Base-by-base conservation (phyloP, 2,329 filamentous ascomycete species). In the Trichothecium sympodiale region DNA sequence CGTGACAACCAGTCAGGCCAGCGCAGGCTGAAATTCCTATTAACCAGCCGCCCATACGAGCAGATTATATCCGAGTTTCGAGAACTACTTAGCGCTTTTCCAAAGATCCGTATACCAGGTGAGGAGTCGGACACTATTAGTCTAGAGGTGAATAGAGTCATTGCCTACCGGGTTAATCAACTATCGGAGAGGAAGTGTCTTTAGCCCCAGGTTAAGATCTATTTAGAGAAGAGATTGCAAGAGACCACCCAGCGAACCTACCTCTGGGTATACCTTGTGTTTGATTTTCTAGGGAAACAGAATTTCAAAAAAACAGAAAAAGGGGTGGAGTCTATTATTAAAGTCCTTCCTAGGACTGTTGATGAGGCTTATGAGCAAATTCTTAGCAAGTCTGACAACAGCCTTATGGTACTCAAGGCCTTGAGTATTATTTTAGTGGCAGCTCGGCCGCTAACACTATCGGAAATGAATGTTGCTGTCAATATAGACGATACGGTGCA, bases 191-290 rank as follows among this genome's bases (percentile, higher is more conserved):
- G 41, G 29, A 40, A 55, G 16, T 16, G 32, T 4, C 29, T 57
- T 5, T 36, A 33, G 18, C 6, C 26, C 0, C 5, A 41, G 8
- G 30, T 50, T 17, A 46, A 43, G 17, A 23, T 15, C 8, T 17
- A 47, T 17, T 31, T 58, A 1, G 30, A 41, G 35, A 13, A 43
- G 38, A 41, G 27, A 10, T 33, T 54, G 29, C 38, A 42, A 16
- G 31, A 34, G 8, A 37, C 37, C 17, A 25, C 39, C 1, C 43
- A 60, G 25, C 52, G 56, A 8, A 61, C 56, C 0, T 61, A 60
- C 35, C 54, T 62, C 14, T 61, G 53, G 57, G 43, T 58, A 5
- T 46, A 55, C 28, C 48, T 61, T 35, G 44, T 59, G 3, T 54
- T 60, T 9, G 42, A 59, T 9, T 45, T 52, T 32, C 38, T 60